Evolutionary conservation across 768 basidiomycete species (phyloP), one percentile per base, ranked within the genome.

Genomic region (Lactifluus rugatus): DNA sequence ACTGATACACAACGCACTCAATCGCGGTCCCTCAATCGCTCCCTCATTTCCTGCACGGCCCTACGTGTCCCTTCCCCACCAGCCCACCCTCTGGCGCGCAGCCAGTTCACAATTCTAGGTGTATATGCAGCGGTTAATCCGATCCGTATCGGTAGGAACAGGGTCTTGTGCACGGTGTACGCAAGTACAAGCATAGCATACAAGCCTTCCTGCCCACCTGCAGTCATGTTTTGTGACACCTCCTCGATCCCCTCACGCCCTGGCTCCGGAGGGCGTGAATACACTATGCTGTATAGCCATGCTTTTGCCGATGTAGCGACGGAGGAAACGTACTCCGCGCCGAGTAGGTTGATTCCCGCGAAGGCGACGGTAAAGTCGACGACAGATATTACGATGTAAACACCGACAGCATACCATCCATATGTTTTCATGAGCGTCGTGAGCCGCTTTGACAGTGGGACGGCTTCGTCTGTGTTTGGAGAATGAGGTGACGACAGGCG

Each of bases 131-230:
- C 92, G 0, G 95, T 97, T 61, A 94, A 71, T 0, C 93, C 96
- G 0, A 96, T 81, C 41, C 96, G 77, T 23, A 99, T 71, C 9
- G 96, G 96, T 21, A 98, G 69, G 68, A 97, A 89, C 1, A 92
- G 67, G 0, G 91, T 95, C 75, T 99, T 99, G 80, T 99, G 96
- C 52, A 99, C 82, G 19, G 89, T 87, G 71, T 94, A 99, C 3
- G 96, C 95, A 65, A 98, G 75, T 0, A 91, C 81, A 26, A 96
- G 72, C 83, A 96, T 94, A 26, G 95, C 93, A 71, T 91, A 94
- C 17, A 96, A 74, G 16, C 89, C 84, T 68, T 89, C 87, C 8
- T 83, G 78, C 1, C 84, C 80, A 2, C 70, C 70, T 45, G 60
- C 58, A 52, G 64, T 58, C 36, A 70, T 62, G 2, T 68, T 68